These are phyloP conservation scores for Lichtheimia hyalospora DNA, from an alignment of 371 early-diverging fungal species.

Conservation along the genomic window DNA sequence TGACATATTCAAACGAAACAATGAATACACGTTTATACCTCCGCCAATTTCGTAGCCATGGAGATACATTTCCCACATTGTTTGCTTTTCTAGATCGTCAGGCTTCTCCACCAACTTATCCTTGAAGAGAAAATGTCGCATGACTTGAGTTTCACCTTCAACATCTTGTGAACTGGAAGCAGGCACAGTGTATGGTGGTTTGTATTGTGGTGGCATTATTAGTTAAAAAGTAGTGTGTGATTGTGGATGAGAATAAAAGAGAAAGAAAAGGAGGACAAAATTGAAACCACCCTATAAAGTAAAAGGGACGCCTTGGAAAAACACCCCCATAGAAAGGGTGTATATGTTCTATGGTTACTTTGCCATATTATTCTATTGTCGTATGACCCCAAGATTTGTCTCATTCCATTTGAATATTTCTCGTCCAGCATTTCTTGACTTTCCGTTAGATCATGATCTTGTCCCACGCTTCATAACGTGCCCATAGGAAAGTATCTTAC, in stretches of 20 bases:
- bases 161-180: constrained; percentile 30
- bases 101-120: constrained; percentile 53
- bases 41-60: constrained; percentile 34
- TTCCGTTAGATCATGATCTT: too few species aligned
- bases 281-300: too few species aligned
- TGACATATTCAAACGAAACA: neutral
- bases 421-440: too few species aligned
- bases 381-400: too few species aligned
- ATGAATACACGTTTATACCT: too few species aligned
- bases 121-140: constrained; percentile 54
- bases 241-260: neutral
- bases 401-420: too few species aligned
- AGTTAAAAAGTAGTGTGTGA: neutral
- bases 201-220: constrained; percentile 30
- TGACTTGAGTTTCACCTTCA: constrained; percentile 54
- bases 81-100: constrained; percentile 30
- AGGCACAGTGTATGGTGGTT: constrained; percentile 43
- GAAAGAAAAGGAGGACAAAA: neutral
- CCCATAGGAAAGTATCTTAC: too few species aligned
- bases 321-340: too few species aligned
- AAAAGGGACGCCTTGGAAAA: too few species aligned
- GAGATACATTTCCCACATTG: constrained; percentile 60
- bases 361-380: too few species aligned
- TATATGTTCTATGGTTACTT: too few species aligned
- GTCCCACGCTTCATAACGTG: too few species aligned